phyloP scores from a whole-genome alignment of 176 grass and related monocot genomes.

The Aegilops umbellulata region DNA sequence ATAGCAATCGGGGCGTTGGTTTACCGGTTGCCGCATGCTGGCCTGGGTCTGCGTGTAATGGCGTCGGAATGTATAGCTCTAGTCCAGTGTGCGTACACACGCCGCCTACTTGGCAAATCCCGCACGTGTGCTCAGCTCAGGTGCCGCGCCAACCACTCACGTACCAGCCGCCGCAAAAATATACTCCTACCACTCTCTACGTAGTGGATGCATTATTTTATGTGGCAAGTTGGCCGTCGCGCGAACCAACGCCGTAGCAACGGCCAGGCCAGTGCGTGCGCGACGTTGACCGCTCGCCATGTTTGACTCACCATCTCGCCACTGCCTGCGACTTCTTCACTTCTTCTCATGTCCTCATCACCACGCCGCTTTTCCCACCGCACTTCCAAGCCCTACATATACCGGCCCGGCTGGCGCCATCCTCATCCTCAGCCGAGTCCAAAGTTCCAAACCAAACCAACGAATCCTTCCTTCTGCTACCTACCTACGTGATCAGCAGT shows the following conservation, averaged over 20 bases:
- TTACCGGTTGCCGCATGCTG: too few species aligned
- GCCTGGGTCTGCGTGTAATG: too few species aligned
- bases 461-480: background rate
- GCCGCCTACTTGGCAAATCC: background rate
- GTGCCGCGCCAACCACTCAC: background rate
- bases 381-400: background rate
- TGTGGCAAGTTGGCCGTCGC: background rate
- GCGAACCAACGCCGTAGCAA: slow-evolving; percentile 28
- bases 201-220: background rate
- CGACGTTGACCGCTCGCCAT: background rate
- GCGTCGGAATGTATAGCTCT: too few species aligned
- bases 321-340: background rate
- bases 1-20: too few species aligned
- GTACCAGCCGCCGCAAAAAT: too few species aligned
- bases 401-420: background rate
- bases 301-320: slow-evolving; percentile 21
- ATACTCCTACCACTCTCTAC: too few species aligned
- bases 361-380: background rate
- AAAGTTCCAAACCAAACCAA: background rate
- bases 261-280: slow-evolving; percentile 25
- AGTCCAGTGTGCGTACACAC: background rate
- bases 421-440: background rate
- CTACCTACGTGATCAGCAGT: background rate
- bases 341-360: background rate
- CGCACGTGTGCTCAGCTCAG: background rate